Evolutionary conservation across 1,284 basidiomycete species (phyloP).

Genomic region (Ceratobasidium papillatum): DNA sequence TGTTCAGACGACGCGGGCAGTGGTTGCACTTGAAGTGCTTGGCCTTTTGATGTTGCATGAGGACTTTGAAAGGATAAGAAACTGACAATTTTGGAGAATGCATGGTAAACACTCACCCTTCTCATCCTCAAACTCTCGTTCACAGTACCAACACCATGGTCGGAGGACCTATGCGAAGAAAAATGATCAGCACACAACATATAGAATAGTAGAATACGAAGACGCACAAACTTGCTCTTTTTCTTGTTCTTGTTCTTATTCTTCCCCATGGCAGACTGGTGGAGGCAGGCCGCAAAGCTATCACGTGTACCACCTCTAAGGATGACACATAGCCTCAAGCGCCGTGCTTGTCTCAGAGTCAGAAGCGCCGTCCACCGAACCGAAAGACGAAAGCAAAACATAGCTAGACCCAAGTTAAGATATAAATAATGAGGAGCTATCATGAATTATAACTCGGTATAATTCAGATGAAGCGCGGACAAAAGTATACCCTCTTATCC

Average conservation of each 20-base stretch:
- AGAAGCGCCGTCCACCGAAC: no score
- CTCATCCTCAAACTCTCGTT: slow-evolving; percentile 98
- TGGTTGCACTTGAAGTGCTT: slow-evolving; percentile 99
- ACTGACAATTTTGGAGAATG: neutral
- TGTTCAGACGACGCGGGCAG: slow-evolving; percentile 95
- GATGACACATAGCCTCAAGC: neutral
- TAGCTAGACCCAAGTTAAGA: no score
- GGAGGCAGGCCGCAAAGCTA: neutral
- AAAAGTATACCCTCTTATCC: no score
- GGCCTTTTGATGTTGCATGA: slow-evolving; percentile 99
- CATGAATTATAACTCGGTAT: no score
- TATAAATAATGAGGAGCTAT: no score
- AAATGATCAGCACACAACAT: slow-evolving; percentile 17
- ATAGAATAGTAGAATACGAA: neutral
- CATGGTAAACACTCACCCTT: slow-evolving; percentile 67
- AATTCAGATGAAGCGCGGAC: no score
- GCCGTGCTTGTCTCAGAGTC: neutral
- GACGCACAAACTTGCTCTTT: slow-evolving; percentile 49
- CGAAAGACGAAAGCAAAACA: no score
- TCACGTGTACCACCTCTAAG: neutral
- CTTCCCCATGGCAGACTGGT: slow-evolving; percentile 65
- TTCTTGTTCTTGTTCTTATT: slow-evolving; percentile 86
- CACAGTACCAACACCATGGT: slow-evolving; percentile 99
- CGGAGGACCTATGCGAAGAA: slow-evolving; percentile 78
- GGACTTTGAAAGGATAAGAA: slow-evolving; percentile 63